Base-by-base conservation (phyloP, 2,329 filamentous ascomycete species). In the Botryosphaeria dothidea region DNA sequence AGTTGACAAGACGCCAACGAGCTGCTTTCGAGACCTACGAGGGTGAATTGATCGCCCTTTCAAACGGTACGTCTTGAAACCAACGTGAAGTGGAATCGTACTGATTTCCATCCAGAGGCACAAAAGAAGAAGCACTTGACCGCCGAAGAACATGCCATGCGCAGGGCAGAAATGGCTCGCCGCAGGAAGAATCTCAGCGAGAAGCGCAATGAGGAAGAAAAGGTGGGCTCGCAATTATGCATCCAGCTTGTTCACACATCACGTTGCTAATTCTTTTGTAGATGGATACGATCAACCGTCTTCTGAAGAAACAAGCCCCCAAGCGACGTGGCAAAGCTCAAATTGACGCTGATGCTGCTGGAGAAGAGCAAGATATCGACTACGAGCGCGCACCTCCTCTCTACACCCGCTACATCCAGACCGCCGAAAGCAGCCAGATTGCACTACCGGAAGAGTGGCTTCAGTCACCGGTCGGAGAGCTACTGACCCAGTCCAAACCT, bases 281-380 rank as follows among this genome's bases (percentile, higher is more conserved):
- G 91, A 92, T 92, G 86, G 92, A 94, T 82, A 95, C 92, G 0
- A 94, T 95, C 84, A 93, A 95, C 82, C 93, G 93, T 72, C 87
- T 95, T 1, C 86, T 95, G 61, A 93, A 93, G 78, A 93, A 93
- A 74, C 92, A 93, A 75, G 90, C 91, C 0, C 89, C 91, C 25
- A 93, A 94, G 77, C 80, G 81, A 43, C 79, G 80, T 23, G 79
- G 80, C 65, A 75, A 78, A 61, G 79, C 77, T 27, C 51, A 67
- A 31, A 29, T 60, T 4, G 65, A 66, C 7, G 57, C 52, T 19
- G 65, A 64, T 21, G 65, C 43, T 4, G 74, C 76, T 13, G 75
- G 75, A 48, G 79, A 76, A 13, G 85, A 82, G 36, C 84, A 84
- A 11, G 83, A 83, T 62, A 67, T 66, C 0, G 82, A 83, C 1